Percentiles rank a stretch among this genome's conserved stretches.
phyloP scores from a whole-genome alignment of 164 flowering plant genomes.

The Malania oleifera region DNA sequence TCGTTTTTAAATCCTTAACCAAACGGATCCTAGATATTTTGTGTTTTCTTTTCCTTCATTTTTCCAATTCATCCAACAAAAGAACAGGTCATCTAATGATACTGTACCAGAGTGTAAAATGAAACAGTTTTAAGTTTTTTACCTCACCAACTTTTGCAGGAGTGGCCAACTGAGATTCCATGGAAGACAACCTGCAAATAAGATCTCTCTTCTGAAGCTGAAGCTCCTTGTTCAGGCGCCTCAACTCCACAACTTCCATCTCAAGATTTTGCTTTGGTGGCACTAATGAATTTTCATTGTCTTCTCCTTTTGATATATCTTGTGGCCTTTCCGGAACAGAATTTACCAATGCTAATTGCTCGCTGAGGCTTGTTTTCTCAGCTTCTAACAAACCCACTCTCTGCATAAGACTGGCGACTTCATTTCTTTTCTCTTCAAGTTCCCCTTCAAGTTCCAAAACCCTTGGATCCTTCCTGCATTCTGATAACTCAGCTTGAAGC shows the following conservation, averaged over 20 bases:
- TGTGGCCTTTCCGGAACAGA: constrained; percentile 23
- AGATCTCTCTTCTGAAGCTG: constrained; percentile 79
- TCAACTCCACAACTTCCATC: constrained; percentile 73
- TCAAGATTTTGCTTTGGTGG: constrained; percentile 28
- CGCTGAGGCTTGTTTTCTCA: constrained; percentile 41
- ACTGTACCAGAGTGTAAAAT: too few species aligned
- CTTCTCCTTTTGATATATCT: constrained; percentile 17
- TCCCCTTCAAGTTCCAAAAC: constrained; percentile 47
- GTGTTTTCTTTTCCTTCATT: too few species aligned
- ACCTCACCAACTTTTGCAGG: constrained; percentile 63
- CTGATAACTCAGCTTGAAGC: constrained; percentile 52
- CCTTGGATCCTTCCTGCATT: constrained; percentile 32
- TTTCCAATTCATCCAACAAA: too few species aligned
- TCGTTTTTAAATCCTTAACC: too few species aligned
- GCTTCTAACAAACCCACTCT: constrained; percentile 42
- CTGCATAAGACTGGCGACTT: constrained; percentile 31
- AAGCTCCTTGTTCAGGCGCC: constrained; percentile 77
- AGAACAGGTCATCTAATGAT: too few species aligned
- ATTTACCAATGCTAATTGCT: constrained; percentile 33
- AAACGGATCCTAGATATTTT: too few species aligned
- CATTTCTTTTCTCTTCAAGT: constrained; percentile 38
- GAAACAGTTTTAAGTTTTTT: too few species aligned
- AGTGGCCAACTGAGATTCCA: constrained; percentile 52
- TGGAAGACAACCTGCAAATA: constrained; percentile 48
- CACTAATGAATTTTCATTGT: constrained; percentile 5